A percentile compares a stretch with the other conserved stretches of the same genome.
Evolutionary conservation across 257 asterid species (phyloP).

Genomic region (Scutellaria galericulata): DNA sequence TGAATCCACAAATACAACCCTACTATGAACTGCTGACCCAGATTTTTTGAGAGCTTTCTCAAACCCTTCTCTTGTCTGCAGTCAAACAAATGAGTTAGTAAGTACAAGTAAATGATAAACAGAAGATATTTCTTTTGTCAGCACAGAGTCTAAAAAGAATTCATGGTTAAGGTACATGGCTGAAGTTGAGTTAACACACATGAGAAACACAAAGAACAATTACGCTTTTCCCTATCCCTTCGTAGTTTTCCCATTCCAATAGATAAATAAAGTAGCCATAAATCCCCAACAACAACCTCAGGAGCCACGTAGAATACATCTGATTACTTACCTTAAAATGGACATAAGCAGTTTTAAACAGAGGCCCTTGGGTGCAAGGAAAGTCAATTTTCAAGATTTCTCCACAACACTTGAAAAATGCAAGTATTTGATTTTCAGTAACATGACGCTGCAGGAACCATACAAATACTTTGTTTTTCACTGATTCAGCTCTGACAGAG

Average conservation of each 20-base stretch:
- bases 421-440: not conserved
- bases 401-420: conserved; percentile 41
- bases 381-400: conserved; percentile 46
- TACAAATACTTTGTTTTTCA: conserved; percentile 46
- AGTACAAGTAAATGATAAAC: conserved; percentile 10
- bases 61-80: conserved; percentile 56
- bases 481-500: conserved; percentile 29
- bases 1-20: conserved; percentile 43
- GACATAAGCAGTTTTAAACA: conserved; percentile 43
- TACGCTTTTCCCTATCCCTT: not conserved
- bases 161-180: not conserved
- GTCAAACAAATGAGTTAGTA: conserved; percentile 26
- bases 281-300: not conserved
- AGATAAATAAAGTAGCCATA: not conserved
- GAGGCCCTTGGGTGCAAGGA: conserved; percentile 29
- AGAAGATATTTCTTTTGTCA: not conserved
- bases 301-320: not conserved
- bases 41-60: conserved; percentile 42
- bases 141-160: conserved; percentile 2
- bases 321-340: conserved; percentile 54
- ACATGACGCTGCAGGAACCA: conserved; percentile 37
- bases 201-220: conserved; percentile 7
- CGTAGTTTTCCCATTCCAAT: not conserved
- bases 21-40: not conserved
- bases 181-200: not conserved